Base-by-base conservation (phyloP, 2,329 filamentous ascomycete genomes). In the Ophiostoma piceae region DNA sequence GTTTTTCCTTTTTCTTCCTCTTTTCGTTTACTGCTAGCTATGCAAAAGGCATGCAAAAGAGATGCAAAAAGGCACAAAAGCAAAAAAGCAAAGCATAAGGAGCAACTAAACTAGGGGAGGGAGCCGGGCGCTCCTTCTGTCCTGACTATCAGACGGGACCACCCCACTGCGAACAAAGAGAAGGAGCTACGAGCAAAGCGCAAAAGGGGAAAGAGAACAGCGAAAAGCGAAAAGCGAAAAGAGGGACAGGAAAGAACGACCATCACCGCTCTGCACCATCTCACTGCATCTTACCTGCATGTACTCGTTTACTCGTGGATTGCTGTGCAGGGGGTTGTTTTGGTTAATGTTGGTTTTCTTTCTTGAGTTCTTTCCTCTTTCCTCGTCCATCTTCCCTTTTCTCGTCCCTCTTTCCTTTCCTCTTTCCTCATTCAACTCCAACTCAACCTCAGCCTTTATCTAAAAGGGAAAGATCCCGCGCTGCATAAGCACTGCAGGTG, bases 391-490 rank as follows among this genome's bases (percentile, higher is more conserved):
- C 47, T 54, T 14, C 3, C 47, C 19, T 19, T 19, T 16, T 6
- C 3, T 47, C 43, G 9, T 22, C 11, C 19, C 16, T 11, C 47
- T 54, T 14, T 12, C 47, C 19, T 19, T 19, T 16, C 11, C 3
- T 47, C 43, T 47, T 16, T 14, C 19, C 9, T 14, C 39, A 41
- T 3, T 12, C 12, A 14, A 41, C 39, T 12, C 39, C 39, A 41
- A 41, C 11, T 41, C 5, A n/a, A 5, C 43, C 19, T n/a, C 43
- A 47, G 43, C 16, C 43, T 47, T 16, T 47, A 29, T 41, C 62
- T 57, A 39, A 69, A 69, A 47, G 39, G 68, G 68, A 66, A 69
- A 69, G 68, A 69, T 69, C 62, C 68, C 68, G 68, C 68, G 68
- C 68, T 66, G 62, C 26, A 41, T 22, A 47, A 47, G 67, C 51